These are phyloP conservation scores for Tulasnella sp. DNA, from an alignment of 768 basidiomycete species.

Conservation along the genomic window DNA sequence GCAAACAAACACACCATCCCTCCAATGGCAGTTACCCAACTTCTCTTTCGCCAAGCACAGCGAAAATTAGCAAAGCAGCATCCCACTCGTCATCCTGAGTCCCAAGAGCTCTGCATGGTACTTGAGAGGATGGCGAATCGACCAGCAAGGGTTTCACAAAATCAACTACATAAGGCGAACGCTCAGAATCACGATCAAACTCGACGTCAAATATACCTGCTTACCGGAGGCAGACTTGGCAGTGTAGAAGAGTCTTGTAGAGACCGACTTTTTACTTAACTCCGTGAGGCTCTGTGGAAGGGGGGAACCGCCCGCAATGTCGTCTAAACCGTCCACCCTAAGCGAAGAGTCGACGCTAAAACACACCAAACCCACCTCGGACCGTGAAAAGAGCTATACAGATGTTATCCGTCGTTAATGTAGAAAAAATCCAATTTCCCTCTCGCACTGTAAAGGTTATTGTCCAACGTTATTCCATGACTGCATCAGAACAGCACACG, in stretches of 20 bases:
- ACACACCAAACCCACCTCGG: not conserved
- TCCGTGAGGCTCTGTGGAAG: not conserved
- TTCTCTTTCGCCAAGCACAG: not conserved
- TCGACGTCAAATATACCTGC: not conserved
- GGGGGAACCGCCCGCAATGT: too few relatives aligned
- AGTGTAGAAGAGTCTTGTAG: not conserved
- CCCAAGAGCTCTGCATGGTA: constrained; percentile 23
- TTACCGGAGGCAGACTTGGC: not conserved
- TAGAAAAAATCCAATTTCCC: not conserved
- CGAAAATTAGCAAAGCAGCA: constrained; percentile 8
- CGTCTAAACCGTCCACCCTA: not conserved
- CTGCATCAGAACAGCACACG: too few relatives aligned
- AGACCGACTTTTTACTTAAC: not conserved
- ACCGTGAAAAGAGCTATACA: not conserved
- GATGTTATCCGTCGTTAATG: not conserved
- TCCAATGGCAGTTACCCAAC: not conserved
- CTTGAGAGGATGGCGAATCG: not conserved
- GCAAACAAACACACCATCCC: not conserved
- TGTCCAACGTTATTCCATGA: not conserved
- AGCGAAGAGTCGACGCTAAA: not conserved
- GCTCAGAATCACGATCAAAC: not conserved
- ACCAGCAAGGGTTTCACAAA: not conserved
- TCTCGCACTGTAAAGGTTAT: not conserved
- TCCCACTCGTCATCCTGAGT: constrained; percentile 2
- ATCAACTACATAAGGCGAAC: not conserved